Evolutionary conservation across 1,284 basidiomycete genomes (phyloP).

Genomic region (Athelia psychrophila): DNA sequence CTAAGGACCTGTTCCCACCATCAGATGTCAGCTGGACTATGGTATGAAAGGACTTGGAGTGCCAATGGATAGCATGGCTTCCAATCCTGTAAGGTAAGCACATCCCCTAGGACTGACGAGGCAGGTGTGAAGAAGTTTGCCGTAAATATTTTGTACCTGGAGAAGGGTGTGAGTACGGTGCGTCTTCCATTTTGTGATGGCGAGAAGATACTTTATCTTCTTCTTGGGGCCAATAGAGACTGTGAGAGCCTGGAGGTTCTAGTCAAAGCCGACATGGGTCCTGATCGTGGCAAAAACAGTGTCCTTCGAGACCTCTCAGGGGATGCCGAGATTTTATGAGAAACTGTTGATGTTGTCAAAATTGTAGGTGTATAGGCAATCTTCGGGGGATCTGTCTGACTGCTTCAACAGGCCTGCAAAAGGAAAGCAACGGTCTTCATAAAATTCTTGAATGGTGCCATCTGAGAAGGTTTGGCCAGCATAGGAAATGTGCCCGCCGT

Average conservation of each 20-base stretch:
- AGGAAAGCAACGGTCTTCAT: constrained; percentile 22
- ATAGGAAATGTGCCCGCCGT: constrained; percentile 15
- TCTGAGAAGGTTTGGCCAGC: constrained; percentile 16
- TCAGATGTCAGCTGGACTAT: constrained; percentile 21
- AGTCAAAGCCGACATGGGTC: constrained; percentile 29
- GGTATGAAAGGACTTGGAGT: constrained; percentile 23
- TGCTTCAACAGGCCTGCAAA: constrained; percentile 15
- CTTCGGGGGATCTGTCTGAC: constrained; percentile 6
- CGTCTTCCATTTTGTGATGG: constrained; percentile 17
- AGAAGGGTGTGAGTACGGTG: constrained; percentile 15
- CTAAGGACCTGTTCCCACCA: constrained; percentile 34
- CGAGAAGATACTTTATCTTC: constrained; percentile 6
- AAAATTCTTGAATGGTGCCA: constrained; percentile 25
- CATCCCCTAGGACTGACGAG: constrained; percentile 24
- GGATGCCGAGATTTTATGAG: constrained; percentile 24
- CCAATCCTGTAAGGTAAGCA: constrained; percentile 30
- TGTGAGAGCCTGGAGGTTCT: constrained; percentile 20
- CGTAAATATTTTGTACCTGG: constrained; percentile 26
- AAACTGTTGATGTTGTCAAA: constrained; percentile 24
- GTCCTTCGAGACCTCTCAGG: constrained; percentile 29
- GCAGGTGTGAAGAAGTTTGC: constrained; percentile 30
- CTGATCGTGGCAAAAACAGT: constrained; percentile 18
- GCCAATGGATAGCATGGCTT: constrained; percentile 20
- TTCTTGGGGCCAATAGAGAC: constrained; percentile 8
- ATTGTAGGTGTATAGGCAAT: constrained; percentile 20